These are phyloP conservation scores for Dendryphion nanum DNA, from an alignment of 2,329 filamentous ascomycete species.

Conservation along the genomic window DNA sequence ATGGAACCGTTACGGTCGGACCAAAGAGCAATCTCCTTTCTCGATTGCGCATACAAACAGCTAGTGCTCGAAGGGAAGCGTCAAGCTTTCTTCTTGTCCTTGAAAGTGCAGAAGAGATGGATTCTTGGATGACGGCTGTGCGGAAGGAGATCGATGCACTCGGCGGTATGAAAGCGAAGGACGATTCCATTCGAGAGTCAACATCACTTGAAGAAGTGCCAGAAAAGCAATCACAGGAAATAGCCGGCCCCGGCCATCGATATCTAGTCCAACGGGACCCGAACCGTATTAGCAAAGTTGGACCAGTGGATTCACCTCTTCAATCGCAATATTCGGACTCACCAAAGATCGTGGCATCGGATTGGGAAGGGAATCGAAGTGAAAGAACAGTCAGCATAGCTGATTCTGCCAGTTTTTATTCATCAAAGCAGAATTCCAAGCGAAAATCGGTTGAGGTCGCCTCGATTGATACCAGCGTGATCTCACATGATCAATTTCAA, in stretches of 20 bases:
- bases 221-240: conserved; percentile 25
- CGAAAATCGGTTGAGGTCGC: conserved; percentile 36
- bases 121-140: conserved; percentile 68
- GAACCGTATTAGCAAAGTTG: conserved; percentile 25
- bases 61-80: conserved; percentile 55
- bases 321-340: conserved; percentile 29
- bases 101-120: conserved; percentile 71
- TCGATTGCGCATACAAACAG: conserved; percentile 60
- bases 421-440: conserved; percentile 23
- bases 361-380: conserved; percentile 29
- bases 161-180: conserved; percentile 59
- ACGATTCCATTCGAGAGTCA: conserved; percentile 26
- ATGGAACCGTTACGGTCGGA: conserved; percentile 46
- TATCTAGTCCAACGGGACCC: conserved; percentile 37
- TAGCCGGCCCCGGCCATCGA: conserved; percentile 29
- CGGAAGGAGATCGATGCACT: conserved; percentile 68
- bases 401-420: conserved; percentile 30
- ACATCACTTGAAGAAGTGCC: conserved; percentile 25
- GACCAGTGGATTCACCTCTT: conserved; percentile 36
- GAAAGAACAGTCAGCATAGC: conserved; percentile 27
- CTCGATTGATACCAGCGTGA: conserved; percentile 32
- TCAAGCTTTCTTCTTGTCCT: conserved; percentile 71
- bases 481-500: conserved; percentile 36
- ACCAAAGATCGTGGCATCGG: conserved; percentile 27
- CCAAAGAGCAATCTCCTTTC: conserved; percentile 62